phyloP scores from a whole-genome alignment of 225 moss, liverwort and hornwort species.

The Antitrichia curtipendula region DNA sequence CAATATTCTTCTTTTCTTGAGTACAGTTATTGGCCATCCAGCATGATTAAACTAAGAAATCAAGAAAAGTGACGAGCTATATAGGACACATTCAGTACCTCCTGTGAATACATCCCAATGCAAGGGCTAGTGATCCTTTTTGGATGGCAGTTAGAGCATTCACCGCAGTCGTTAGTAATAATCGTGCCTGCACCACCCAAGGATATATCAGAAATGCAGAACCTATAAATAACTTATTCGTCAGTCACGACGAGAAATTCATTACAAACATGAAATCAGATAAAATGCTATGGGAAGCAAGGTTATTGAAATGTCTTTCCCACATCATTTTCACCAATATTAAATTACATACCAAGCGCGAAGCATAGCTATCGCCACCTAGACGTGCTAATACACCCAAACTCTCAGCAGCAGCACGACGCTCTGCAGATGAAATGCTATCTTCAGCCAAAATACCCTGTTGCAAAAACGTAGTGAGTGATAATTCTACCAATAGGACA shows the following conservation, averaged over 20 bases:
- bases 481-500: background rate
- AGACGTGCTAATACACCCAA: constrained; percentile 88
- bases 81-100: constrained; percentile 25
- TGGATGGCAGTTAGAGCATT: constrained; percentile 30
- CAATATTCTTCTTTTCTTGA: background rate
- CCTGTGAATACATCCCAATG: constrained; percentile 92
- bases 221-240: background rate
- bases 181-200: constrained; percentile 49
- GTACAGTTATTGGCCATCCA: background rate
- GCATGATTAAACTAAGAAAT: background rate
- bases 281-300: background rate
- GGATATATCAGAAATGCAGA: background rate
- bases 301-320: background rate
- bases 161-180: constrained; percentile 40
- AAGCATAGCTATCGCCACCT: constrained; percentile 80
- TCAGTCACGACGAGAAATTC: background rate
- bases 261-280: background rate
- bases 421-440: constrained; percentile 66
- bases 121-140: constrained; percentile 76
- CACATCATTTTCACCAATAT: background rate
- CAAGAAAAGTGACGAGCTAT: background rate
- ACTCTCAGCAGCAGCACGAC: constrained; percentile 94
- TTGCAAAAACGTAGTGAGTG: background rate
- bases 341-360: constrained; percentile 53
- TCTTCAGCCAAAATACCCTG: constrained; percentile 85